Conservation (phyloP, 2,329 filamentous ascomycete species). For the Chalaropsis ovoidea region DNA sequence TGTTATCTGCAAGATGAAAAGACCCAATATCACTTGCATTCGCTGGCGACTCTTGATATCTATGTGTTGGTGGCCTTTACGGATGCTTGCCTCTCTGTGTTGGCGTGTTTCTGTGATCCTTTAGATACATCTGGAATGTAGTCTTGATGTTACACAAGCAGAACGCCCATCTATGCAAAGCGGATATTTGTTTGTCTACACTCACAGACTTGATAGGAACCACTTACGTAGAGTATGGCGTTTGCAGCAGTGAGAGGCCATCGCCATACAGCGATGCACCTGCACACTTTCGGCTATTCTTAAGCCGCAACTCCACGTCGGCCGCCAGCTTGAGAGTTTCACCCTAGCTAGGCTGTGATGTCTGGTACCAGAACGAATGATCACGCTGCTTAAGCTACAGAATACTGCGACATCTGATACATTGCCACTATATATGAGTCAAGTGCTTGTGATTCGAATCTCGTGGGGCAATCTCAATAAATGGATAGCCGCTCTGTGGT, state of each 20-base stretch:
- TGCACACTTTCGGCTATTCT: conserved; percentile 1
- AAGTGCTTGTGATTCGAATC: not conserved
- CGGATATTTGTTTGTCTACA: too few species aligned
- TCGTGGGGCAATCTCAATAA: not conserved
- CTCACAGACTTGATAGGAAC: too few species aligned
- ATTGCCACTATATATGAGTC: not conserved
- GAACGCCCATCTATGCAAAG: not conserved
- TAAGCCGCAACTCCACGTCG: not conserved
- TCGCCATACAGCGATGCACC: not conserved
- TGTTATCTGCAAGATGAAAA: not conserved
- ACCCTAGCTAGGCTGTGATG: not conserved
- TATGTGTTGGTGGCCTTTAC: not conserved
- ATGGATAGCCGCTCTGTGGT: not conserved
- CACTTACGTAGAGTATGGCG: too few species aligned
- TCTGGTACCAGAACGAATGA: not conserved
- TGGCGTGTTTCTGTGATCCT: not conserved
- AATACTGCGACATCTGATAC: not conserved
- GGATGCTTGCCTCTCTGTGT: not conserved
- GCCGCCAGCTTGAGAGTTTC: not conserved
- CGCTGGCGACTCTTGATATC: not conserved
- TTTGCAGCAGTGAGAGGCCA: not conserved
- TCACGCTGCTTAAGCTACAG: not conserved
- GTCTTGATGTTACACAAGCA: not conserved
- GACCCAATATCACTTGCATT: not conserved
- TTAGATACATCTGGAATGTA: not conserved